Base-by-base conservation (phyloP, 306 rosid species). In the Cicer pinnatifidum region DNA sequence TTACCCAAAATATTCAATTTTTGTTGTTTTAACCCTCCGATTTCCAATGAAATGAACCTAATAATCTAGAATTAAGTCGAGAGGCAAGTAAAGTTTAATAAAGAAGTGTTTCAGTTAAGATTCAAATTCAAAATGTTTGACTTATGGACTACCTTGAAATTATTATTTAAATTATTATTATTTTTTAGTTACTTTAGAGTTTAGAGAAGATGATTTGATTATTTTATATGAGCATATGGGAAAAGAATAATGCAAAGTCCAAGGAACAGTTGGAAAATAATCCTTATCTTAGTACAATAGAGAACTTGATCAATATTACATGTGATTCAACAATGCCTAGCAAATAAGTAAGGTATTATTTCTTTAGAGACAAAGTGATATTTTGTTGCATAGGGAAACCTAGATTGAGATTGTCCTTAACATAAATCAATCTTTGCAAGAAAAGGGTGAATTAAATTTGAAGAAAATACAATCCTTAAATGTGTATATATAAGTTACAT, bases 371-470 rank as follows among this genome's bases (percentile, higher is more conserved):
- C 9, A 53, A 71, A 6, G 45, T 65, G 67, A 62, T 47, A 16
- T 40, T 80, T 40, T 80, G 47, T 57, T 67, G 65, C 48, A 73
- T 46, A 3, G 44, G 75, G 9, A 61, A 80, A 74, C 35, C 9
- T 1, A 66, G 40, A 28, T 59, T 59, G 65, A 59, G 76, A 53
- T 6, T 43, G 8, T 60, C 16, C 54, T 44, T 10, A 9, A 47
- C 70, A 51, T 8, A 58, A 82, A 69, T 35, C 82, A 76, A 76
- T 38, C 44, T 48, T 57, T 64, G 63, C 82, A 77, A n/a, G 79
- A 82, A 75, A 83, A 67, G 63, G 40, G 61, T 72, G 70, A 72
- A 73, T 53, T 39, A 13, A 20, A 62, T 45, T 46, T 0, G 58
- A 80, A 80, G 87, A 68, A 80, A 84, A 52, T 73, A 35, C 11